phyloP scores from a whole-genome alignment of 306 rosid species.

The Rosa persica region DNA sequence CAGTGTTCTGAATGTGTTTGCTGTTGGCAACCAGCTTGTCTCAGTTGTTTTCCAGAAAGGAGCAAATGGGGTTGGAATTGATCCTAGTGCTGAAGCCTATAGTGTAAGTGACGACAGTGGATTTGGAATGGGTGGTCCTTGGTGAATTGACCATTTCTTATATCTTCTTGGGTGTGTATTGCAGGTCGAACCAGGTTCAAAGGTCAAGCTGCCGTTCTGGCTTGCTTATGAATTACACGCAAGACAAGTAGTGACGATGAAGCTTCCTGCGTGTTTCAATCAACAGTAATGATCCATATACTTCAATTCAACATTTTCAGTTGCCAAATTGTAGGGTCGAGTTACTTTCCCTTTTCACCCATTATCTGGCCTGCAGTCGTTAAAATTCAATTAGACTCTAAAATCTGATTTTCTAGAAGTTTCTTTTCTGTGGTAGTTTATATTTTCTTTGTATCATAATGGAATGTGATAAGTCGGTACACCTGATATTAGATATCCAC shows the following conservation, averaged over 20 bases:
- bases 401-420: not conserved
- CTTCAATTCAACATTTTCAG: slow-evolving; percentile 9
- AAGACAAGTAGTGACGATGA: slow-evolving; percentile 67
- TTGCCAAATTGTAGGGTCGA: not conserved
- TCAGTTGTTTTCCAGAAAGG: slow-evolving; percentile 70
- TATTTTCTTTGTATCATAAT: not conserved
- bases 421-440: not conserved
- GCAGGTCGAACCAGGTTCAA: slow-evolving; percentile 91
- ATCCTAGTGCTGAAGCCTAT: slow-evolving; percentile 76
- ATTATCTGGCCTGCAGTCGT: not conserved
- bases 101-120: slow-evolving; percentile 48
- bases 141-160: slow-evolving; percentile 24
- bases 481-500: not conserved
- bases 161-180: slow-evolving; percentile 32
- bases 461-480: not conserved
- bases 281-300: slow-evolving; percentile 54
- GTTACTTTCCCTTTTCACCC: not conserved
- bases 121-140: slow-evolving; percentile 6
- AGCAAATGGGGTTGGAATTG: slow-evolving; percentile 83
- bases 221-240: slow-evolving; percentile 79
- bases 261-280: slow-evolving; percentile 74
- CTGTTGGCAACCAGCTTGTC: slow-evolving; percentile 48
- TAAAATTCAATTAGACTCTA: not conserved
- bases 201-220: slow-evolving; percentile 93
- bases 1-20: slow-evolving; percentile 15